Conservation (phyloP, 1,284 basidiomycete species). For the Ganoderma meredithae region DNA sequence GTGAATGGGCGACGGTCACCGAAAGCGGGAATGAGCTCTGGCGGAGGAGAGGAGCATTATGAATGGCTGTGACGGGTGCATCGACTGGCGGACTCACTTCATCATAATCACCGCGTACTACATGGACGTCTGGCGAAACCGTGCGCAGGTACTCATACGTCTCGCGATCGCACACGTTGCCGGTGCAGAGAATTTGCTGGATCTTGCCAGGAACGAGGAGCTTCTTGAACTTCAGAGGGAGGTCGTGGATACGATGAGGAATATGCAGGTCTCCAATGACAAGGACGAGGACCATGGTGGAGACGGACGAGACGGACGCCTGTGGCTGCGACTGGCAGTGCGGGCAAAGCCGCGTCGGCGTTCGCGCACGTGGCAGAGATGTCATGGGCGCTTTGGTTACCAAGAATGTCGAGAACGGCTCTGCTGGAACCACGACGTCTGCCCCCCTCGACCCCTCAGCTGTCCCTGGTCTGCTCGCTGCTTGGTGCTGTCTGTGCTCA, state of each 20-base stretch:
- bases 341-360: neutral
- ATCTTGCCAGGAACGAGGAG: slow-evolving; percentile 97
- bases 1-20: slow-evolving; percentile 82
- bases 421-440: slow-evolving; percentile 19
- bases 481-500: neutral
- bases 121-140: slow-evolving; percentile 94
- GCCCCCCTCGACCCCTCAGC: neutral
- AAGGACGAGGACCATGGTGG: slow-evolving; percentile 83
- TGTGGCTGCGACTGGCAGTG: neutral
- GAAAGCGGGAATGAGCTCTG: slow-evolving; percentile 85
- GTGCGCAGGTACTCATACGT: slow-evolving; percentile 97
- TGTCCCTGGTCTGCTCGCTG: neutral
- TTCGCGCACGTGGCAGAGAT: slow-evolving; percentile 26
- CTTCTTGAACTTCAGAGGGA: slow-evolving; percentile 97
- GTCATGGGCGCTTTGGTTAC: slow-evolving; percentile 31
- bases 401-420: slow-evolving; percentile 14
- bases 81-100: slow-evolving; percentile 62
- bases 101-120: slow-evolving; percentile 95
- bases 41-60: slow-evolving; percentile 4
- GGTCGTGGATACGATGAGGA: slow-evolving; percentile 87
- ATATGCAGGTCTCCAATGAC: slow-evolving; percentile 96
- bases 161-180: slow-evolving; percentile 97
- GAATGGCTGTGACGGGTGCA: neutral
- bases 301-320: slow-evolving; percentile 9
- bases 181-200: slow-evolving; percentile 97